phyloP scores from a whole-genome alignment of 2,329 filamentous ascomycete species.

The Amauroascus verrucosus region DNA sequence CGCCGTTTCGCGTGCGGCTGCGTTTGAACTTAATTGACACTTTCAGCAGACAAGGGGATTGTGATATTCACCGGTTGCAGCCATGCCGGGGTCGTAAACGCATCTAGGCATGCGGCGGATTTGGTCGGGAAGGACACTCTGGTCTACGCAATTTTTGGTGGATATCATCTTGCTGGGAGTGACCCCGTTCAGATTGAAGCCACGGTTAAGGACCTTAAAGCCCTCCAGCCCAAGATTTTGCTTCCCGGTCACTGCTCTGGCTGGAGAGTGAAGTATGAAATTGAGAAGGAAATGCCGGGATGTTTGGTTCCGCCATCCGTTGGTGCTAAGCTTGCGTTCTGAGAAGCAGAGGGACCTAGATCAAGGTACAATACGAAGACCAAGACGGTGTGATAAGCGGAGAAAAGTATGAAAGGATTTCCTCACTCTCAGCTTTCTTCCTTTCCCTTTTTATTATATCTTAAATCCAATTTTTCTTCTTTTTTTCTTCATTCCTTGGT shows the following conservation, averaged over 20 bases:
- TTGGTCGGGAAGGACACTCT: slow-evolving; percentile 30
- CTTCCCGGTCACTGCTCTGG: slow-evolving; percentile 49
- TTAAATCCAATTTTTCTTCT: too few relatives aligned
- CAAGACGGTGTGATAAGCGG: too few relatives aligned
- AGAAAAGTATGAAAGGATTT: not conserved
- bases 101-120: slow-evolving; percentile 38
- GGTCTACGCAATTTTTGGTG: slow-evolving; percentile 44
- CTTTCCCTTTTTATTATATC: too few relatives aligned
- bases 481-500: too few relatives aligned
- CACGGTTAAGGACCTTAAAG: slow-evolving; percentile 42
- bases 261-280: slow-evolving; percentile 46
- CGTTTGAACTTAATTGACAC: not conserved
- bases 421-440: too few relatives aligned
- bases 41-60: slow-evolving; percentile 38
- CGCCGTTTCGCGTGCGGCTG: not conserved
- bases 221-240: slow-evolving; percentile 39
- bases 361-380: too few relatives aligned
- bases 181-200: slow-evolving; percentile 35
- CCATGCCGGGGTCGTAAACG: slow-evolving; percentile 47
- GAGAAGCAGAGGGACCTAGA: not conserved
- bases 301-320: slow-evolving; percentile 43
- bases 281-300: slow-evolving; percentile 44
- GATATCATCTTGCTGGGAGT: slow-evolving; percentile 45
- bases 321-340: slow-evolving; percentile 37
- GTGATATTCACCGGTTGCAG: slow-evolving; percentile 49